Base-by-base conservation (phyloP, 495 filamentous ascomycete species). In the Viridothelium virens region DNA sequence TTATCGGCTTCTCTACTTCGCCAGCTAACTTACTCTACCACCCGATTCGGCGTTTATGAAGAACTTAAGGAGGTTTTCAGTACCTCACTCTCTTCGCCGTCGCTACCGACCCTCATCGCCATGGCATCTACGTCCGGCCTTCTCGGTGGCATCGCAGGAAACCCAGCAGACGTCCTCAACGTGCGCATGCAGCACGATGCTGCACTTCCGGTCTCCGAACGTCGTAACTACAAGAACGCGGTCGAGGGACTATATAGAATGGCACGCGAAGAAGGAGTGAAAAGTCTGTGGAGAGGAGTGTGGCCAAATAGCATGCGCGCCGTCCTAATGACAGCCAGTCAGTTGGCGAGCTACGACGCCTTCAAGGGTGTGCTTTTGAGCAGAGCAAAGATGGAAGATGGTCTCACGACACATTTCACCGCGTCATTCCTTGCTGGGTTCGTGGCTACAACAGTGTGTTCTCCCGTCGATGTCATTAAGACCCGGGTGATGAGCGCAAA, bases 131-230 rank as follows among this genome's bases (percentile, higher is more conserved):
- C 83, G 25, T 95, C 94, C 2, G 94, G 94, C 59, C 89, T 96
- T 76, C 77, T 96, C 3, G 94, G 94, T 65, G 94, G 94, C 34
- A 74, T 96, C 7, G 89, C 90, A 11, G 94, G 94, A 65, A 97
- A 97, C 77, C 90, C 91, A 0, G 93, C 93, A 65, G 94, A 98
- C 74, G 89, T 98, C 11, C 82, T 97, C 66, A 98, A 98, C 78
- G 94, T 98, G 50, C 91, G 94, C 69, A 98, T 98, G 94, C 94
- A 98, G 77, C 88, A 93, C 79, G 94, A 97, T 75, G 87, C 90
- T 12, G 85, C 92, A 0, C 84, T 96, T 3, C 90, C 92, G 0
- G 71, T 78, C 2, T 80, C 79, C 1, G 79, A 94, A 68, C 87
- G 91, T 2, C 85, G 92, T 33, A 92, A 96, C 78, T 98, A 98